Conservation (phyloP, 176 grass and related monocot genomes). For the Oryza longistaminata region DNA sequence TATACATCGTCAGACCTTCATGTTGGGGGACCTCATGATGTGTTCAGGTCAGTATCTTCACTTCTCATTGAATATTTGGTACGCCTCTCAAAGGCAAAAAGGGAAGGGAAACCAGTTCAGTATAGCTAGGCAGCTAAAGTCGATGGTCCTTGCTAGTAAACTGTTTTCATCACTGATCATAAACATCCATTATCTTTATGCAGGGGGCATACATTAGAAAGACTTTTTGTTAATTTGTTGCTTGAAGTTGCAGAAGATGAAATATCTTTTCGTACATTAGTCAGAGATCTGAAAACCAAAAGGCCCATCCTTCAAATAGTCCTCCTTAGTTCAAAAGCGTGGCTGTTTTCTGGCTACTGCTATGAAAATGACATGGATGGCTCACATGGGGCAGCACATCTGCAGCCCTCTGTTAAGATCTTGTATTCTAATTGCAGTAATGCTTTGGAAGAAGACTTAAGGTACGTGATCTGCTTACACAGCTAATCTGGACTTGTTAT, state of each 20-base stretch:
- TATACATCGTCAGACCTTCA: constrained; percentile 63
- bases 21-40: constrained; percentile 50
- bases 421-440: constrained; percentile 65
- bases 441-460: constrained; percentile 62
- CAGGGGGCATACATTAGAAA: constrained; percentile 70
- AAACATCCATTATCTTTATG: constrained; percentile 25
- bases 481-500: constrained; percentile 23
- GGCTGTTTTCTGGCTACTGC: constrained; percentile 64
- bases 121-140: not conserved
- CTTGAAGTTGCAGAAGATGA: constrained; percentile 88
- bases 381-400: constrained; percentile 46
- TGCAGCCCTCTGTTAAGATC: constrained; percentile 72
- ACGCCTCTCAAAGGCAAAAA: not conserved
- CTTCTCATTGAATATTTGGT: constrained; percentile 27
- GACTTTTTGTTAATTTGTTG: constrained; percentile 73
- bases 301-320: constrained; percentile 68
- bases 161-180: constrained; percentile 1
- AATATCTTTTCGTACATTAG: constrained; percentile 81
- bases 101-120: not conserved
- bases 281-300: constrained; percentile 78
- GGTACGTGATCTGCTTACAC: constrained; percentile 38
- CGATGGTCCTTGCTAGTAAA: constrained; percentile 6
- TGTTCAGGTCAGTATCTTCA: constrained; percentile 67
- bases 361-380: constrained; percentile 59
- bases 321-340: constrained; percentile 76